phyloP scores from a whole-genome alignment of 164 flowering plant genomes.

The Stephania yunnanensis region DNA sequence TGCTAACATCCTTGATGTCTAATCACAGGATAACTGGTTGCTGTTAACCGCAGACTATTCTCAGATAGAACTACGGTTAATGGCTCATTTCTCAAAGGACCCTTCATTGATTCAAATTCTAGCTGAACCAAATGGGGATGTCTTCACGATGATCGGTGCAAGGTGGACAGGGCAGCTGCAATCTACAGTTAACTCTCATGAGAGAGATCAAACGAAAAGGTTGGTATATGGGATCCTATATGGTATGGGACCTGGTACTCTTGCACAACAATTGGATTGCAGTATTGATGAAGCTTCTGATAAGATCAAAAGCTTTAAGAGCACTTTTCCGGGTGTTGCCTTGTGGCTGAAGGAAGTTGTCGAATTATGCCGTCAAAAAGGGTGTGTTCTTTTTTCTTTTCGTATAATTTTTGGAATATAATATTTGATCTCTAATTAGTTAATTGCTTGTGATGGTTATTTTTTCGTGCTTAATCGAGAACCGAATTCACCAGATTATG shows the following conservation, averaged over 20 bases:
- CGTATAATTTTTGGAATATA: neutral
- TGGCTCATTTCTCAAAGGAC: conserved; percentile 98
- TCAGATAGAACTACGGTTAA: conserved; percentile 89
- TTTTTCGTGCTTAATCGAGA: too few species aligned
- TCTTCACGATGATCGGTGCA: conserved; percentile 85
- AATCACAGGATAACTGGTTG: conserved; percentile 79
- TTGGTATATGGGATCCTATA: conserved; percentile 94
- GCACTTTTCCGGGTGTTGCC: conserved; percentile 84
- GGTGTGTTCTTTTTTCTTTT: conserved; percentile 45
- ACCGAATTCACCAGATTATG: neutral
- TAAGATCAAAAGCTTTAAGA: conserved; percentile 75
- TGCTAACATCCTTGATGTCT: conserved; percentile 2
- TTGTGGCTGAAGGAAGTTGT: conserved; percentile 85
- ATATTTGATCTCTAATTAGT: neutral
- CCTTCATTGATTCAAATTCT: conserved; percentile 63
- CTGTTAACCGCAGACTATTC: conserved; percentile 91
- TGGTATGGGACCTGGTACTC: conserved; percentile 91
- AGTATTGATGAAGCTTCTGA: conserved; percentile 70
- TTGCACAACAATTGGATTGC: conserved; percentile 82
- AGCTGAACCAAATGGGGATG: conserved; percentile 69
- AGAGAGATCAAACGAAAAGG: conserved; percentile 82
- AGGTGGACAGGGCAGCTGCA: conserved; percentile 76
- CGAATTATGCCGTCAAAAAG: conserved; percentile 62
- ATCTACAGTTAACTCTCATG: conserved; percentile 44
- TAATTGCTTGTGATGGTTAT: neutral